Evolutionary conservation across 257 asterid species (phyloP).

Genomic region (Misopates orontium): DNA sequence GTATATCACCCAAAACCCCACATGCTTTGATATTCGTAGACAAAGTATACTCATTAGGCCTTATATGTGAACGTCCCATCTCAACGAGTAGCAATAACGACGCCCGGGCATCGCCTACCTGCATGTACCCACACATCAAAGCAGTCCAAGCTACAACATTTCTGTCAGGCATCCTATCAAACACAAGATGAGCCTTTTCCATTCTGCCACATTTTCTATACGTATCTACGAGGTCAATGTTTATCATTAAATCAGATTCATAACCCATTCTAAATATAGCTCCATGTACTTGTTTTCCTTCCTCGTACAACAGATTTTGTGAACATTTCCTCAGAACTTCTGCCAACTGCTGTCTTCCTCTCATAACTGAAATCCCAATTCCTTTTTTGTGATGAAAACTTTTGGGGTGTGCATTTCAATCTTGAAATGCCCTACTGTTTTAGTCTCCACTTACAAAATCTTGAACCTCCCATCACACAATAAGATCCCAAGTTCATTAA

Average conservation of each 20-base stretch:
- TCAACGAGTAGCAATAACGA: constrained; percentile 39
- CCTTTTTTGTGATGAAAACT: not conserved
- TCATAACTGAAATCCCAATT: constrained; percentile 28
- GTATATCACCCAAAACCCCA: constrained; percentile 36
- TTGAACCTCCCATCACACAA: not conserved
- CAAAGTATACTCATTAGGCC: constrained; percentile 56
- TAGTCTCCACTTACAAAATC: no score
- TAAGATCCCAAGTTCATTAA: not conserved
- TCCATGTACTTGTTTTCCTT: constrained; percentile 59
- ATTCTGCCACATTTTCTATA: constrained; percentile 54
- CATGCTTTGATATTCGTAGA: constrained; percentile 66
- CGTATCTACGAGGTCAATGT: constrained; percentile 45
- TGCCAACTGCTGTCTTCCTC: constrained; percentile 45
- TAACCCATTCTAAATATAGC: constrained; percentile 46
- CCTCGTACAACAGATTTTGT: constrained; percentile 31
- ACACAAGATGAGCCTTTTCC: constrained; percentile 38
- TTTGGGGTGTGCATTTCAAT: no score
- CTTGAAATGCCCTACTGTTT: no score
- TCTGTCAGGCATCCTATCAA: constrained; percentile 54
- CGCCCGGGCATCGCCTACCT: constrained; percentile 31
- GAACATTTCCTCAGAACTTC: constrained; percentile 52
- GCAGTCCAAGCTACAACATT: constrained; percentile 68
- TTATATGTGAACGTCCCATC: constrained; percentile 41
- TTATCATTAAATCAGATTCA: constrained; percentile 42
- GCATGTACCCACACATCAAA: constrained; percentile 51